Evolutionary conservation across 768 basidiomycete species (phyloP), one percentile per base, ranked within the genome.

Genomic region (Dioszegia hungarica): DNA sequence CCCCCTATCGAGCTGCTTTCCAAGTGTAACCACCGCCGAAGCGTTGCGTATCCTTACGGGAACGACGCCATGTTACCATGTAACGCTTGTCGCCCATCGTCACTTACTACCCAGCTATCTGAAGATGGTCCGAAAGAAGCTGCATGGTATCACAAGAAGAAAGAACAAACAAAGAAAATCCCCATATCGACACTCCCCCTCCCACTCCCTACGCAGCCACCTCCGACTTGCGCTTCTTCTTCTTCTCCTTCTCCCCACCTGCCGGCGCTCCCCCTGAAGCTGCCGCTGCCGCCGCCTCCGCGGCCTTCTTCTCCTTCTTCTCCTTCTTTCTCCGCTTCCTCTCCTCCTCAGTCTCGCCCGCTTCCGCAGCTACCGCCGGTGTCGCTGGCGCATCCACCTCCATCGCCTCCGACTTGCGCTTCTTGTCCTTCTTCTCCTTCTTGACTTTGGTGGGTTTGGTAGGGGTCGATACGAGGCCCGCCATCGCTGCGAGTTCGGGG

Each of bases 401-500:
- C 61, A 63, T 66, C 36, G 54, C 67, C 52, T 67, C 66, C 29
- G 66, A 52, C 49, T 72, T 74, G 41, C 67, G 41, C 64, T 75
- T 75, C 61, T 72, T 67, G 29, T 67, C 66, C 52, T 69, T 68
- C 38, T 66, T 65, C 44, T 67, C 59, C 34, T 61, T 60, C 56
- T 64, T 65, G 24, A 37, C 28, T 19, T 62, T 59, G 11, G 54
- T 46, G 12, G 57, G 44, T 20, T 60, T 50, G 24, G 58, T 56
- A n/a, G 54, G 46, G 22, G 55, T 54, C 1, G 54, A 43, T 8
- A 65, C 38, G 20, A 54, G 58, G 12, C 56, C 51, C 22, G 67
- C 68, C 31, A 75, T 63, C 64, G 72, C 70, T 31, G 61, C 66
- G 15, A 75, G 62, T 53, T 72, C 74, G 28, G 70, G 72, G 50